Evolutionary conservation across 306 rosid genomes (phyloP), one percentile per base, ranked within the genome.

Genomic region (Castanospermum australe): DNA sequence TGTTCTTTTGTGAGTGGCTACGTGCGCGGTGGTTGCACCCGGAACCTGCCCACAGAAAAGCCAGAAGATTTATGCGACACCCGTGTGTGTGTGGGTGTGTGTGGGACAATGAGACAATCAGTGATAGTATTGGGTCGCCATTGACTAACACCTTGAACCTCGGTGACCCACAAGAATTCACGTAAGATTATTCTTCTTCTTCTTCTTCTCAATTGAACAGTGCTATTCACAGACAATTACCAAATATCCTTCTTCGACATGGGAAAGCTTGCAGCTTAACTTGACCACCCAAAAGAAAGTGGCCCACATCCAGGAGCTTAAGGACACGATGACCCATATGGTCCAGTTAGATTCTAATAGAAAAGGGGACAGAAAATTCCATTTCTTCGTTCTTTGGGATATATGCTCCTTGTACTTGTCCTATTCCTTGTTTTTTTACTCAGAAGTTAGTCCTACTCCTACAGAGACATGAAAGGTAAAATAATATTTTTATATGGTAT

Each of bases 21-120:
- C 5, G 50, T 44, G n/a, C n/a, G 3, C 3, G n/a, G 5, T 2
- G n/a, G n/a, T 44, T 12, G 50, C 13, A 44, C 4, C 50, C 12
- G 50, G 50, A 44, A 44, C 50, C 1, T 44, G 50, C 50, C 50
- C n/a, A n/a, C 13, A 44, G 80, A 76, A 76, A 76, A 76, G 80
- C 35, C 64, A 77, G 41, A 13, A 54, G 1, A 28, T 75, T 45
- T 60, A 17, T 25, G 44, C 57, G 33, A 45, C 79, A 33, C 32
- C 71, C 39, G 48, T 62, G 36, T 4, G 67, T 51, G 57, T 51
- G 45, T 28, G 9, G 15, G 60, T 4, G 28, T 0, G 54, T 38
- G 32, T 28, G 32, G 32, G 32, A 28, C 32, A 3, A 28, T 28
- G 78, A 73, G 32, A 28, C 38, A 33, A 12, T 35, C 65, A 13